A percentile compares a stretch with the other conserved stretches of the same genome.
phyloP scores from a whole-genome alignment of 768 basidiomycete genomes.

The Psilocybe sp. region DNA sequence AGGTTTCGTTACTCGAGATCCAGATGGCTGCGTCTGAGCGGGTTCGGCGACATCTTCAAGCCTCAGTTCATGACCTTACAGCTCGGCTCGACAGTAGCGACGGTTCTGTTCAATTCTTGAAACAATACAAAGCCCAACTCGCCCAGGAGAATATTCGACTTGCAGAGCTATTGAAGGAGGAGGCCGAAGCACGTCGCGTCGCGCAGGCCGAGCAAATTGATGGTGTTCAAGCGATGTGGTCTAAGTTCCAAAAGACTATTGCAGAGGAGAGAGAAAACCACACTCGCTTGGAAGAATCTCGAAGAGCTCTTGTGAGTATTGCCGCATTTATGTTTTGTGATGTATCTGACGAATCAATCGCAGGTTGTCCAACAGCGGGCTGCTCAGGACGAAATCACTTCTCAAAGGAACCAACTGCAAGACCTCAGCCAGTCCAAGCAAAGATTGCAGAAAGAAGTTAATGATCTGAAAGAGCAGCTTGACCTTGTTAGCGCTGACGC shows the following conservation, averaged over 20 bases:
- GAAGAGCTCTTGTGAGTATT: constrained; percentile 59
- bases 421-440: constrained; percentile 57
- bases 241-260: constrained; percentile 60
- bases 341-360: not conserved
- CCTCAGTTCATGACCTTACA: constrained; percentile 55
- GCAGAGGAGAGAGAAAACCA: constrained; percentile 60
- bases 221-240: constrained; percentile 65
- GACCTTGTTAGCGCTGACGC: constrained; percentile 60
- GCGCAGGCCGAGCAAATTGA: constrained; percentile 63
- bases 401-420: constrained; percentile 57
- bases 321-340: not conserved
- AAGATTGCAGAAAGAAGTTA: constrained; percentile 53
- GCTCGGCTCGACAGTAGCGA: constrained; percentile 62
- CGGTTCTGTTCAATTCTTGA: constrained; percentile 62
- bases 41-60: constrained; percentile 62
- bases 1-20: constrained; percentile 65
- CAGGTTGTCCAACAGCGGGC: constrained; percentile 68
- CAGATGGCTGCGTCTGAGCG: constrained; percentile 68
- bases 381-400: constrained; percentile 62
- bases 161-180: constrained; percentile 55
- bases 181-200: constrained; percentile 58
- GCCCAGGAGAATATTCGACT: constrained; percentile 56
- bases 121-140: constrained; percentile 53
- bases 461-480: constrained; percentile 51
- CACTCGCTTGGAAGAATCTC: constrained; percentile 63